Evolutionary conservation across 139 green algal genomes (phyloP).

Genomic region (Chlorella sorokiniana): DNA sequence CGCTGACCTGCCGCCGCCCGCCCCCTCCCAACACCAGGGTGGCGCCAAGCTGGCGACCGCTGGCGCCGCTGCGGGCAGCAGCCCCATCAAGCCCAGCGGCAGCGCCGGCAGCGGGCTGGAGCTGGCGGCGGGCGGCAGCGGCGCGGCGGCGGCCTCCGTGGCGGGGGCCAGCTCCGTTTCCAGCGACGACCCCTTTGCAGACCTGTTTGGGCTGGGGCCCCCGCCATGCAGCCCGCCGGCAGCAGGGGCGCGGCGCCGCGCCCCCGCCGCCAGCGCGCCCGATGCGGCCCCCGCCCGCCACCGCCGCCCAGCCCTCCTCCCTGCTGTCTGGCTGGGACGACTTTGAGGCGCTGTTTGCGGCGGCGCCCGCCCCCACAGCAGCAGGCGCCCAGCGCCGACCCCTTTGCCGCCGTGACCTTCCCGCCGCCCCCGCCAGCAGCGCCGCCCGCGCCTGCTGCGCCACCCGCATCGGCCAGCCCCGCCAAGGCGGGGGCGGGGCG

Average conservation of each 20-base stretch:
- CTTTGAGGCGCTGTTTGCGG: conserved; percentile 47
- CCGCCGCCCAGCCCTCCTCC: conserved; percentile 10
- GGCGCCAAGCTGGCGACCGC: neutral
- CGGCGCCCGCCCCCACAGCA: neutral
- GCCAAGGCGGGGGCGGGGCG: neutral
- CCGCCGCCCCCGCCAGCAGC: conserved; percentile 5
- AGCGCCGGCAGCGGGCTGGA: neutral
- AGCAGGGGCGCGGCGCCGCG: neutral
- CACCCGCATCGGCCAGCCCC: neutral
- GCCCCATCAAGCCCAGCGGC: neutral
- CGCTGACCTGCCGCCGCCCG: no score
- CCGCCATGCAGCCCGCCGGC: neutral
- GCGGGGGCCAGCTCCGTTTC: neutral
- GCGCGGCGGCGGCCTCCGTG: neutral
- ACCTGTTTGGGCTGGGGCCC: conserved; percentile 6
- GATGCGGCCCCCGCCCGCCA: conserved; percentile 25
- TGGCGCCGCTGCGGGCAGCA: neutral
- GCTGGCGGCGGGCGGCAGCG: neutral
- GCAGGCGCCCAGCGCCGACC: neutral
- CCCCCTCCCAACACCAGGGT: neutral
- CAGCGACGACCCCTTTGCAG: conserved; percentile 22
- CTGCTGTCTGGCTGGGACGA: conserved; percentile 47
- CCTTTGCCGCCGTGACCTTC: neutral
- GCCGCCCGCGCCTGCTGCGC: neutral
- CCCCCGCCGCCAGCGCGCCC: neutral